A percentile compares a stretch with the other conserved stretches of the same genome.
phyloP scores from a whole-genome alignment of 106 monocot species.

The Hemerocallis citrina region DNA sequence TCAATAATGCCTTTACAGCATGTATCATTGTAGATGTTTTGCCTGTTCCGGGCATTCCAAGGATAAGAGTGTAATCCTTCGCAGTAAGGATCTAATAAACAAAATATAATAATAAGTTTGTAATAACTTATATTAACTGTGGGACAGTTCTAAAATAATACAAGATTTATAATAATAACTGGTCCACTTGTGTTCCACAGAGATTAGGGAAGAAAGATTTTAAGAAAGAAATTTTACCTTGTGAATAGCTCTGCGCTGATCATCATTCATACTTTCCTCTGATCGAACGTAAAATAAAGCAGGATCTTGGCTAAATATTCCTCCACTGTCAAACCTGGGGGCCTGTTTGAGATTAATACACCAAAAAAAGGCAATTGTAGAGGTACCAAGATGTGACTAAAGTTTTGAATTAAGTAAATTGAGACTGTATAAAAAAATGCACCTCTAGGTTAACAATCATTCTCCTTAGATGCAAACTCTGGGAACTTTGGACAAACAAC shows the following conservation, averaged over 20 bases:
- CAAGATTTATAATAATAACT: neutral
- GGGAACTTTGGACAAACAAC: conserved; percentile 51
- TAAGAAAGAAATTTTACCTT: conserved; percentile 36
- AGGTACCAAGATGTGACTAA: neutral
- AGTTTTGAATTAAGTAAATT: neutral
- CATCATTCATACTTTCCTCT: conserved; percentile 71
- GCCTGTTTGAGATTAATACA: conserved; percentile 30
- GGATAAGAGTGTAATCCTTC: conserved; percentile 93
- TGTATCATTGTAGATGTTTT: conserved; percentile 99
- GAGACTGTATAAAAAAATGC: neutral
- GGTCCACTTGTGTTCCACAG: neutral
- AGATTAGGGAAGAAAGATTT: conserved; percentile 1
- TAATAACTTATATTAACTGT: neutral
- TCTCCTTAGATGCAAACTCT: conserved; percentile 56
- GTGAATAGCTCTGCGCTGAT: conserved; percentile 76
- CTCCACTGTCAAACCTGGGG: conserved; percentile 87
- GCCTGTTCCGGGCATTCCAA: conserved; percentile 99
- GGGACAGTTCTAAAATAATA: neutral
- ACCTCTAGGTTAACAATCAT: conserved; percentile 95
- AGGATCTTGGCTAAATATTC: conserved; percentile 85
- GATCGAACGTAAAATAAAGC: conserved; percentile 70
- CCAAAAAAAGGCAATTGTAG: conserved; percentile 8
- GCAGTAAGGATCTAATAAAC: conserved; percentile 74
- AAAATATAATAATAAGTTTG: neutral
- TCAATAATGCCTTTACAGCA: conserved; percentile 92